phyloP scores from a whole-genome alignment of 1,284 basidiomycete species.

The Athelia sp. region DNA sequence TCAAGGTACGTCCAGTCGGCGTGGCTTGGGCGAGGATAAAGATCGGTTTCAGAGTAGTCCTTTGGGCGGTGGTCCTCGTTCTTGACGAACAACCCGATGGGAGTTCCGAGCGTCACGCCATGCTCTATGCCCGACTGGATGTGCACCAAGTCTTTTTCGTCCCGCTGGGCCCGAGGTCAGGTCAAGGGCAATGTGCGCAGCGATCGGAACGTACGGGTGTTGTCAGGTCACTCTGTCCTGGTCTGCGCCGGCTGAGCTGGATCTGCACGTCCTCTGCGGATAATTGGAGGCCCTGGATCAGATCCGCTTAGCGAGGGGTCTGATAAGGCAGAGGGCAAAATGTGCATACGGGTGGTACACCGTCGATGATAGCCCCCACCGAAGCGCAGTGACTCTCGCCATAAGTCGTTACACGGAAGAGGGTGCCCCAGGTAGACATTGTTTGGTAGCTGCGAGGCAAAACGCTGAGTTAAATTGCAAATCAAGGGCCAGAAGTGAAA shows the following conservation, averaged over 20 bases:
- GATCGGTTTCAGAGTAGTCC: constrained; percentile 97
- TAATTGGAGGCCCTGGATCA: constrained; percentile 73
- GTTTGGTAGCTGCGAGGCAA: background rate
- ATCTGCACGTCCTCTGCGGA: constrained; percentile 83
- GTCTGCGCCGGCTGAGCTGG: constrained; percentile 88
- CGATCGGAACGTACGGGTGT: constrained; percentile 69
- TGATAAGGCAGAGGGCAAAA: constrained; percentile 4
- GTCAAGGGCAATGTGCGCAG: constrained; percentile 2
- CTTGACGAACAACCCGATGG: constrained; percentile 91
- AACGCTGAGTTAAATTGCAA: no score
- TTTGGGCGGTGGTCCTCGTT: constrained; percentile 99
- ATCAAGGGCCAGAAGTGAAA: no score
- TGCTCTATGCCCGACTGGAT: constrained; percentile 94
- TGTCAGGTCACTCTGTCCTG: constrained; percentile 95
- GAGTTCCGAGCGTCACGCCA: constrained; percentile 94
- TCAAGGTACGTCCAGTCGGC: constrained; percentile 98
- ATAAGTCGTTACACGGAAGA: constrained; percentile 95
- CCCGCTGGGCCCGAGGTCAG: constrained; percentile 54
- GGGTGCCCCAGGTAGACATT: constrained; percentile 92
- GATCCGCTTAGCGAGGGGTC: constrained; percentile 10
- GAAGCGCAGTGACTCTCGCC: constrained; percentile 98
- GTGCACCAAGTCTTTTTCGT: constrained; percentile 94
- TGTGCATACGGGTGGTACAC: constrained; percentile 84
- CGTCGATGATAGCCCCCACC: constrained; percentile 97
- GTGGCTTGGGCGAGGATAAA: constrained; percentile 95